phyloP scores from a whole-genome alignment of 208 protist species.

The Herpetomonas samuelpessoai region DNA sequence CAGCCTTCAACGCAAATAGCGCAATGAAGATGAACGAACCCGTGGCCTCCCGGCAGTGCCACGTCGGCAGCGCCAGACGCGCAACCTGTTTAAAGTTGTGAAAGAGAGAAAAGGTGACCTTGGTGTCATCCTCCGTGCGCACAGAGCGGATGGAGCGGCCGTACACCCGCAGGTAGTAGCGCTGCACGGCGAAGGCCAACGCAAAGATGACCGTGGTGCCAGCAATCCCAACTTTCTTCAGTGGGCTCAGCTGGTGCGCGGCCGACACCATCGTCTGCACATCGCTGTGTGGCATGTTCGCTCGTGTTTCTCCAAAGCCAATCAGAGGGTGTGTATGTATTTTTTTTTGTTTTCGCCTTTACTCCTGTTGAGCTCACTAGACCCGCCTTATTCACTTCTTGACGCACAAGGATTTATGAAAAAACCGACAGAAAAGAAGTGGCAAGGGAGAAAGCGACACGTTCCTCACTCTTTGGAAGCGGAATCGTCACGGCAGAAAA shows the following conservation, averaged over 20 bases:
- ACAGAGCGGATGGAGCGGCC: constrained; percentile 29
- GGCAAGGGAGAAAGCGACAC: too few relatives aligned
- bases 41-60: constrained; percentile 57
- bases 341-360: too few relatives aligned
- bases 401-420: too few relatives aligned
- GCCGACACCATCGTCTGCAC: not conserved
- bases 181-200: constrained; percentile 34
- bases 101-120: constrained; percentile 47
- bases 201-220: constrained; percentile 18
- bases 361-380: too few relatives aligned
- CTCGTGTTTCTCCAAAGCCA: not conserved
- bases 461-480: too few relatives aligned
- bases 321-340: not conserved
- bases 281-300: constrained; percentile 4
- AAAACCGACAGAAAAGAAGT: too few relatives aligned
- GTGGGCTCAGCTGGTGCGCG: not conserved
- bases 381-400: too few relatives aligned
- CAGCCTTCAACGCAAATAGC: constrained; percentile 76
- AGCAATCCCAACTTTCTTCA: constrained; percentile 8
- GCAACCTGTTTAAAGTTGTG: constrained; percentile 59
- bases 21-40: constrained; percentile 73
- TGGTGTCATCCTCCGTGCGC: constrained; percentile 61
- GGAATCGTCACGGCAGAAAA: too few relatives aligned
- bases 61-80: constrained; percentile 65
- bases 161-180: constrained; percentile 40